phyloP scores from a whole-genome alignment of 1,284 basidiomycete genomes.

The Trametes sp. region DNA sequence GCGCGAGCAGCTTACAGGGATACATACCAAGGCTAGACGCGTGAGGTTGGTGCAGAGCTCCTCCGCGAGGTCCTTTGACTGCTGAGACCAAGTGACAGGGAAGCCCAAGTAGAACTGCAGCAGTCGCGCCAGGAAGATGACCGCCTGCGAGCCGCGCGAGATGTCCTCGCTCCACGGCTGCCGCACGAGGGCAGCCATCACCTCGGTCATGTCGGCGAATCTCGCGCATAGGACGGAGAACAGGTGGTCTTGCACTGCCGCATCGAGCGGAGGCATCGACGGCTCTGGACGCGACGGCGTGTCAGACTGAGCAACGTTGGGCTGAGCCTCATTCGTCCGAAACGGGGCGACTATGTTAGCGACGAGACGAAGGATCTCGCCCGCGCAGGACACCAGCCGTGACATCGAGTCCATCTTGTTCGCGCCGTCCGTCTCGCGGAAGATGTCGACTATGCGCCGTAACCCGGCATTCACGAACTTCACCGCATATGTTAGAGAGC shows the following conservation, averaged over 20 bases:
- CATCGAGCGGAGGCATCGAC: conserved; percentile 58
- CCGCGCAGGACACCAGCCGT: conserved; percentile 58
- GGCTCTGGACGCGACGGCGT: conserved; percentile 35
- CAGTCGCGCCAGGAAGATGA: conserved; percentile 66
- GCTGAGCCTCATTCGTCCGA: conserved; percentile 42
- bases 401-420: conserved; percentile 40
- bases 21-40: conserved; percentile 62
- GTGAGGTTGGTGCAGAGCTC: conserved; percentile 57
- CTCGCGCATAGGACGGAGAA: conserved; percentile 54
- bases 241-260: conserved; percentile 62
- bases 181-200: conserved; percentile 40
- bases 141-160: conserved; percentile 36
- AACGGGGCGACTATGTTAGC: conserved; percentile 73
- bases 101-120: conserved; percentile 79
- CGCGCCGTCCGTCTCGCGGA: conserved; percentile 47
- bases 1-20: too few relatives aligned
- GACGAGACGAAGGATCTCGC: conserved; percentile 74
- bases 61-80: conserved; percentile 55
- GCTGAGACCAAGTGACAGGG: conserved; percentile 62
- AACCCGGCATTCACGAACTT: conserved; percentile 82
- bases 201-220: conserved; percentile 51
- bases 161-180: conserved; percentile 25
- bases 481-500: background rate
- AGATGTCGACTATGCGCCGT: conserved; percentile 65
- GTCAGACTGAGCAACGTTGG: background rate